These are phyloP conservation scores for Hortiboletus campestris DNA, from an alignment of 768 basidiomycete genomes.

Conservation along the genomic window DNA sequence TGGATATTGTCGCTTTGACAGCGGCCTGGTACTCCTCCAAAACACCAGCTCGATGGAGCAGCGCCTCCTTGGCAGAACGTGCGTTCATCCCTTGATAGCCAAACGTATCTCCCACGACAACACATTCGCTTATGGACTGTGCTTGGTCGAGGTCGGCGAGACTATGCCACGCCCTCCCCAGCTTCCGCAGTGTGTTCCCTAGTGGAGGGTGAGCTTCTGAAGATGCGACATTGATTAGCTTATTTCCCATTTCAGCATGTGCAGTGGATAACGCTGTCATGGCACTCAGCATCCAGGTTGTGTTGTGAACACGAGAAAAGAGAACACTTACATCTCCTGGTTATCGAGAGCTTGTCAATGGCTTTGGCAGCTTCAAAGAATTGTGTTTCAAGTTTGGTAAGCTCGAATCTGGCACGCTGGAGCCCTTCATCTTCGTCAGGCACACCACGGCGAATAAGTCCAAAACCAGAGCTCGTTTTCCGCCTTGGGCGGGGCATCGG, in stretches of 20 bases:
- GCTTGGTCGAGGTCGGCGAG: slow-evolving; percentile 87
- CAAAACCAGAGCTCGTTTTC: slow-evolving; percentile 73
- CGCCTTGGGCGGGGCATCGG: slow-evolving; percentile 73
- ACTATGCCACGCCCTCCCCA: slow-evolving; percentile 85
- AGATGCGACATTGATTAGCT: slow-evolving; percentile 82
- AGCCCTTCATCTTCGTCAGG: slow-evolving; percentile 95
- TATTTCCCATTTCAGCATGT: slow-evolving; percentile 92
- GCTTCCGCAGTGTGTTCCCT: slow-evolving; percentile 77
- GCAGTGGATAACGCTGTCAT: slow-evolving; percentile 67
- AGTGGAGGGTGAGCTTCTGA: slow-evolving; percentile 86
- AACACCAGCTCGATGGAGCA: slow-evolving; percentile 85
- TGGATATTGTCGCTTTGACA: slow-evolving; percentile 90
- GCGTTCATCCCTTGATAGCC: slow-evolving; percentile 98
- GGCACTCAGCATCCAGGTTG: slow-evolving; percentile 1
- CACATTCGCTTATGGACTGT: slow-evolving; percentile 91
- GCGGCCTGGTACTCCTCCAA: slow-evolving; percentile 94
- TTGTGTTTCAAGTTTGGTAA: slow-evolving; percentile 88
- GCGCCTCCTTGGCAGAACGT: slow-evolving; percentile 92
- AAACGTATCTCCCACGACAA: slow-evolving; percentile 92
- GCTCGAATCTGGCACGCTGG: slow-evolving; percentile 83
- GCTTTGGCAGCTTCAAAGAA: slow-evolving; percentile 93
- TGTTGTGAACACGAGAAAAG: not conserved
- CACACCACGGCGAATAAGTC: slow-evolving; percentile 72
- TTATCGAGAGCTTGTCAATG: slow-evolving; percentile 79
- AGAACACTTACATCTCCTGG: slow-evolving; percentile 64